These are phyloP conservation scores for Naganishia sp. DNA, from an alignment of 1,284 basidiomycete genomes.

Conservation along the genomic window DNA sequence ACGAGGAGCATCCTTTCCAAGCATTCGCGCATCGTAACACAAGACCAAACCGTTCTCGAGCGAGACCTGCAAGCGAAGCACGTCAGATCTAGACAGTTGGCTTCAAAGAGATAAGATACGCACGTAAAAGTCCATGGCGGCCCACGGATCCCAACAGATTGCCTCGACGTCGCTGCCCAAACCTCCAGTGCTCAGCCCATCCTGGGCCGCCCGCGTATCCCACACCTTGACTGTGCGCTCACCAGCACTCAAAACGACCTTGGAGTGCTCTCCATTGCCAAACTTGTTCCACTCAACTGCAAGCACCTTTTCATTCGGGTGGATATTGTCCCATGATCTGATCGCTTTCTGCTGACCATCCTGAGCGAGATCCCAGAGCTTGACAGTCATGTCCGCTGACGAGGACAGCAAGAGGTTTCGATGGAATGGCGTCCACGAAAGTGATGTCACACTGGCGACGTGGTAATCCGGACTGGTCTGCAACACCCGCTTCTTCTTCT, in stretches of 20 bases:
- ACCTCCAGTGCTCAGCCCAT: conserved; percentile 69
- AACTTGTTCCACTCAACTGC: conserved; percentile 91
- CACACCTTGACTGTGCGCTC: conserved; percentile 92
- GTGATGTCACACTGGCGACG: conserved; percentile 86
- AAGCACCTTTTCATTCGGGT: conserved; percentile 92
- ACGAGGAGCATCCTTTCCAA: conserved; percentile 57
- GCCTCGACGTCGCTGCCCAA: conserved; percentile 91
- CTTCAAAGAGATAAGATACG: conserved; percentile 45
- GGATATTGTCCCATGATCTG: conserved; percentile 75
- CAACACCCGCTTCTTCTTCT: conserved; percentile 90
- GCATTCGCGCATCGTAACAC: conserved; percentile 83
- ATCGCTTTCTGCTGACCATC: conserved; percentile 65
- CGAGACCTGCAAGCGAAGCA: conserved; percentile 64
- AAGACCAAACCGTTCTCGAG: conserved; percentile 89
- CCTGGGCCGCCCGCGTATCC: conserved; percentile 80
- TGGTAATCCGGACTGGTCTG: conserved; percentile 79
- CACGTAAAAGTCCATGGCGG: conserved; percentile 81
- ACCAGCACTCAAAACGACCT: conserved; percentile 85
- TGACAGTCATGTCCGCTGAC: conserved; percentile 92
- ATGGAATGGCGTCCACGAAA: conserved; percentile 89
- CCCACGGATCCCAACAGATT: conserved; percentile 94
- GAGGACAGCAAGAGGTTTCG: conserved; percentile 88
- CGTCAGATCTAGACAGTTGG: too few species aligned
- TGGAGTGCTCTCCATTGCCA: conserved; percentile 62
- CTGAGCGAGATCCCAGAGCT: conserved; percentile 91